A percentile compares a stretch with the other conserved stretches of the same genome.
phyloP scores from a whole-genome alignment of 495 filamentous ascomycete species.

The Penicillium nucicola region DNA sequence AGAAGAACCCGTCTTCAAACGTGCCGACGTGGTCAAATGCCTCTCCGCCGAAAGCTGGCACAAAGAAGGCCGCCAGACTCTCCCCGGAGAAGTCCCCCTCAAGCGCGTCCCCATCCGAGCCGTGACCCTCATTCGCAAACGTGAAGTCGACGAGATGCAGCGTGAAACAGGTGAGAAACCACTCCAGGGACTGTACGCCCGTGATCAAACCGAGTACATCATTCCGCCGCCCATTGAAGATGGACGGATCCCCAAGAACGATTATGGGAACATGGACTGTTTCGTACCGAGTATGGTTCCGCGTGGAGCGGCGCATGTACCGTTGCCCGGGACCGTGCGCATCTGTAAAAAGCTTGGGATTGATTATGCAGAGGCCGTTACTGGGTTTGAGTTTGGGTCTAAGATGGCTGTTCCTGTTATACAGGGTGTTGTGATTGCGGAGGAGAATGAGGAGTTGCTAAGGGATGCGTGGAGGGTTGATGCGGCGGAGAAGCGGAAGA shows the following conservation, averaged over 20 bases:
- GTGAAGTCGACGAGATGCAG: conserved; percentile 83
- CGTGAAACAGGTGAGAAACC: conserved; percentile 76
- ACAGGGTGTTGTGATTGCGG: conserved; percentile 83
- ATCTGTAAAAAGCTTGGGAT: conserved; percentile 82
- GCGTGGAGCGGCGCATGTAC: conserved; percentile 76
- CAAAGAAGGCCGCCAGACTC: conserved; percentile 83
- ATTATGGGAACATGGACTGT: conserved; percentile 95
- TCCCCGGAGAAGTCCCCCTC: conserved; percentile 65
- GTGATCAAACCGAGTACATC: conserved; percentile 90
- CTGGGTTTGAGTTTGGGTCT: conserved; percentile 93
- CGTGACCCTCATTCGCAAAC: conserved; percentile 82
- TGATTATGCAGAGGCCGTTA: conserved; percentile 91
- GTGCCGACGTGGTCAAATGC: conserved; percentile 77
- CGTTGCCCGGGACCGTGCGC: conserved; percentile 67
- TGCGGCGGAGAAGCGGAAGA: conserved; percentile 72
- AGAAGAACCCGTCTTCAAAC: conserved; percentile 76
- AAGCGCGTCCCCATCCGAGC: conserved; percentile 89
- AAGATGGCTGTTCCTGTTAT: conserved; percentile 90
- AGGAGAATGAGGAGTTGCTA: conserved; percentile 69
- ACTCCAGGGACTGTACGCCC: conserved; percentile 79
- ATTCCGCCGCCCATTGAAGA: conserved; percentile 79
- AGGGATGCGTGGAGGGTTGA: conserved; percentile 80
- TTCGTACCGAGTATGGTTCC: conserved; percentile 94
- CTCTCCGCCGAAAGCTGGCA: conserved; percentile 97
- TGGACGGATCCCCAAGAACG: conserved; percentile 89